These are phyloP conservation scores for Saitozyma podzolica DNA, from an alignment of 768 basidiomycete species.

Conservation along the genomic window DNA sequence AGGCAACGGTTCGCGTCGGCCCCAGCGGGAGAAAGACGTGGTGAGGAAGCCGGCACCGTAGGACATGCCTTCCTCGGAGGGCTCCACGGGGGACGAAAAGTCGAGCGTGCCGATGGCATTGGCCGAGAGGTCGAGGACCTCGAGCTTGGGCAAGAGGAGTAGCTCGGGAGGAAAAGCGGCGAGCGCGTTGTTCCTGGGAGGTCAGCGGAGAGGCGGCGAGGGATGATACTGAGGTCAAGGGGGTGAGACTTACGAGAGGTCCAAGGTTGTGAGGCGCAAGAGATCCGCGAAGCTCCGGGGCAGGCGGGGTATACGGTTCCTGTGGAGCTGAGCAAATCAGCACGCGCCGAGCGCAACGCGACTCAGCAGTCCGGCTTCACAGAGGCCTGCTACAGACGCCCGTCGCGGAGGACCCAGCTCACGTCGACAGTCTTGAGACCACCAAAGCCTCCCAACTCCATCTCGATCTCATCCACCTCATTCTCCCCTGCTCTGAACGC, in stretches of 20 bases:
- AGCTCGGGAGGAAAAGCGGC: slow-evolving; percentile 32
- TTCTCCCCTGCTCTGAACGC: slow-evolving; percentile 35
- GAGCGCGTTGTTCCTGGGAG: slow-evolving; percentile 34
- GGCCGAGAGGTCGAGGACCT: slow-evolving; percentile 43
- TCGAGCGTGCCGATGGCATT: slow-evolving; percentile 37
- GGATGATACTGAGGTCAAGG: not conserved
- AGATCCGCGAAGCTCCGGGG: slow-evolving; percentile 46
- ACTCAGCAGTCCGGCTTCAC: not conserved
- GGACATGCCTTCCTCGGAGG: slow-evolving; percentile 38
- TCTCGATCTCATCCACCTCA: slow-evolving; percentile 31
- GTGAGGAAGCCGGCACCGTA: slow-evolving; percentile 45
- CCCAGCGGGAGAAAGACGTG: slow-evolving; percentile 33
- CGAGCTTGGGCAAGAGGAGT: slow-evolving; percentile 43
- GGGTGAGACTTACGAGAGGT: slow-evolving; percentile 37
- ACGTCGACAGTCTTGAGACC: slow-evolving; percentile 44
- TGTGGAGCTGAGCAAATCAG: slow-evolving; percentile 21
- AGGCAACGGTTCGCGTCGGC: not conserved
- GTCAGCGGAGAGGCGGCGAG: not conserved
- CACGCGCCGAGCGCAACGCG: too few species aligned
- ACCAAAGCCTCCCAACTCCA: slow-evolving; percentile 47
- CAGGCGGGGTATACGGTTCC: slow-evolving; percentile 33
- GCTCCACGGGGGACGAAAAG: slow-evolving; percentile 33
- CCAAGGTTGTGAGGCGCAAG: slow-evolving; percentile 36
- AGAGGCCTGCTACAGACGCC: not conserved
- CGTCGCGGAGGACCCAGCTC: slow-evolving; percentile 11